phyloP scores from a whole-genome alignment of 805 yeast species.

The Yarrowia osloensis region DNA sequence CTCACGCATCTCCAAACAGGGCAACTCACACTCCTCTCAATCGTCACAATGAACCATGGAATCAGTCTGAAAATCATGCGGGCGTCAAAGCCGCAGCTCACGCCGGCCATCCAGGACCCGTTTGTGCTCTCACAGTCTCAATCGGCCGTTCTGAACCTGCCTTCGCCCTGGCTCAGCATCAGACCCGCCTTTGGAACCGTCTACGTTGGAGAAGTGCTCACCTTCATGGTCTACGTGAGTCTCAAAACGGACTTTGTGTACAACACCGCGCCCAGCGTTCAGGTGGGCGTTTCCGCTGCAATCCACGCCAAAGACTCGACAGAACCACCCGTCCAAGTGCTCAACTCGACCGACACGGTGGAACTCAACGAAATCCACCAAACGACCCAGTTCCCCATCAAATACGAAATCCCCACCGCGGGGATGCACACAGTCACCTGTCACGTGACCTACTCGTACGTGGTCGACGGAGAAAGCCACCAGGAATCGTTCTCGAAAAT shows the following conservation, averaged over 20 bases:
- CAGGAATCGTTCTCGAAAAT: constrained; percentile 3
- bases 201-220: constrained; percentile 42
- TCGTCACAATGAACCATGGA: constrained; percentile 10
- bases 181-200: constrained; percentile 39
- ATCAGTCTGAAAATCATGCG: constrained; percentile 39
- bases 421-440: constrained; percentile 24
- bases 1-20: neutral
- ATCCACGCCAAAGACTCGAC: constrained; percentile 15
- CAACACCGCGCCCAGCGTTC: constrained; percentile 7
- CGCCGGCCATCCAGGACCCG: constrained; percentile 33
- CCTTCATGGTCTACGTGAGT: constrained; percentile 36
- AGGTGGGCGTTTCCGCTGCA: constrained; percentile 20
- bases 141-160: constrained; percentile 18
- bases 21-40: neutral
- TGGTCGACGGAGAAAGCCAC: neutral
- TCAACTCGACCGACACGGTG: constrained; percentile 8
- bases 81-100: constrained; percentile 40
- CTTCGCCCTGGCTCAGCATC: constrained; percentile 25
- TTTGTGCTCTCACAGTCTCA: constrained; percentile 19
- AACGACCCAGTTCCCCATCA: constrained; percentile 22
- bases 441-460: neutral
- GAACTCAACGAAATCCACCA: constrained; percentile 22
- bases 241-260: constrained; percentile 13
- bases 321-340: constrained; percentile 1
- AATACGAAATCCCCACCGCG: constrained; percentile 20